Conservation (phyloP, 345 rosid species). For the Balakata baccata region DNA sequence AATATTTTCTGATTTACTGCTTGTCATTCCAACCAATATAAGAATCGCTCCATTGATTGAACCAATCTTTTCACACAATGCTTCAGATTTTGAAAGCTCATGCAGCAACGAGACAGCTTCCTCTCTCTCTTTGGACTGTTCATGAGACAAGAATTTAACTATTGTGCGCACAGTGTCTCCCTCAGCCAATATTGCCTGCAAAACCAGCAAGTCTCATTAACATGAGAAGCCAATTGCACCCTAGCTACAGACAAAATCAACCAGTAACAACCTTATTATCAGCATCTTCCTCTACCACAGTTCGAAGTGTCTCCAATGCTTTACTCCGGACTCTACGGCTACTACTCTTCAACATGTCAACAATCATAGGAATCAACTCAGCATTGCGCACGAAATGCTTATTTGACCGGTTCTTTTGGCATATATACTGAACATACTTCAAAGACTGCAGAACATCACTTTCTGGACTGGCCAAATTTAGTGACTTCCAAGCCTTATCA, state of each 20-base stretch:
- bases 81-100: slow-evolving; percentile 82
- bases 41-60: slow-evolving; percentile 85
- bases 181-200: slow-evolving; percentile 75
- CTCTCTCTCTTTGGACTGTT: slow-evolving; percentile 72
- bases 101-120: slow-evolving; percentile 81
- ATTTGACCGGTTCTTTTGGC: slow-evolving; percentile 49
- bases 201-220: slow-evolving; percentile 22
- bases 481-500: slow-evolving; percentile 68
- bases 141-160: slow-evolving; percentile 76
- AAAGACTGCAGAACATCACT: slow-evolving; percentile 55
- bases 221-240: slow-evolving; percentile 15
- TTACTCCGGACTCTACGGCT: slow-evolving; percentile 70
- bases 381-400: slow-evolving; percentile 58
- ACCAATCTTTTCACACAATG: slow-evolving; percentile 88
- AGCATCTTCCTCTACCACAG: slow-evolving; percentile 72
- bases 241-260: slow-evolving; percentile 18
- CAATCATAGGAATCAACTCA: slow-evolving; percentile 68
- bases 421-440: slow-evolving; percentile 51
- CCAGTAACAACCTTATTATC: slow-evolving; percentile 68
- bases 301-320: slow-evolving; percentile 71
- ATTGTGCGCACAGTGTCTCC: slow-evolving; percentile 91
- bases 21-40: slow-evolving; percentile 83
- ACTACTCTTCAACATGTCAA: slow-evolving; percentile 69
- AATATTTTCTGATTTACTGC: slow-evolving; percentile 79
- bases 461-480: slow-evolving; percentile 60